These are phyloP conservation scores for Paracoccidioides lutzii DNA, from an alignment of 2,329 filamentous ascomycete species.

Conservation along the genomic window DNA sequence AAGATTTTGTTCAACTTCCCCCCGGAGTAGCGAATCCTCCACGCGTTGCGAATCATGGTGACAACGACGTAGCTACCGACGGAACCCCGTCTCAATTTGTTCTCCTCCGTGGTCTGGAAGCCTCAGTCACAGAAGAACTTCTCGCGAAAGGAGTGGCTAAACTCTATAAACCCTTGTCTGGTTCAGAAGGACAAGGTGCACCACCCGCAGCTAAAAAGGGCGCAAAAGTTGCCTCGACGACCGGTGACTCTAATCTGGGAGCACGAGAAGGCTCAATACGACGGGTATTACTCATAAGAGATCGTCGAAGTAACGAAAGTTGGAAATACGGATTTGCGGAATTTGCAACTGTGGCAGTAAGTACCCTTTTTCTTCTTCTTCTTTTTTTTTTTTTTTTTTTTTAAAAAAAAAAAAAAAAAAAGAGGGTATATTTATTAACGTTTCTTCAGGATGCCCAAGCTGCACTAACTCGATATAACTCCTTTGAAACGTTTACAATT, in stretches of 20 bases:
- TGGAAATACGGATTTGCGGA: conserved; percentile 77
- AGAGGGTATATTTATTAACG: not conserved
- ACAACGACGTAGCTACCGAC: conserved; percentile 42
- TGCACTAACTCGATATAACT: conserved; percentile 58
- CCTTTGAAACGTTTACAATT: conserved; percentile 64
- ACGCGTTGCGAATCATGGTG: conserved; percentile 39
- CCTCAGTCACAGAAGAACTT: conserved; percentile 57
- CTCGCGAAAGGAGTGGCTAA: conserved; percentile 62
- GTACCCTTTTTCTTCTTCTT: not conserved
- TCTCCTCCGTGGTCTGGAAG: conserved; percentile 57
- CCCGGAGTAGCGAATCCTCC: conserved; percentile 27
- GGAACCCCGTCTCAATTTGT: conserved; percentile 60
- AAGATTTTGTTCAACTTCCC: conserved; percentile 3
- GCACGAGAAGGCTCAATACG: conserved; percentile 62
- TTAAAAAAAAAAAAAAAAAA: no score
- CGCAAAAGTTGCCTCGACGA: conserved; percentile 42
- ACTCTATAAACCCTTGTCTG: conserved; percentile 47
- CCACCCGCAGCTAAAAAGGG: conserved; percentile 32
- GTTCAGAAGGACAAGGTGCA: conserved; percentile 23
- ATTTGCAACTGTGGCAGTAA: conserved; percentile 55
- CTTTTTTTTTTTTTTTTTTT: not conserved
- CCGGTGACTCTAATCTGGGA: conserved; percentile 49
- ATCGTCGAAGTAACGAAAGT: conserved; percentile 56
- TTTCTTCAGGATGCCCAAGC: conserved; percentile 50
- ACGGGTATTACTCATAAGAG: conserved; percentile 63